Base-by-base conservation (phyloP, 1,284 basidiomycete genomes). In the Melampsora larici-populina region DNA sequence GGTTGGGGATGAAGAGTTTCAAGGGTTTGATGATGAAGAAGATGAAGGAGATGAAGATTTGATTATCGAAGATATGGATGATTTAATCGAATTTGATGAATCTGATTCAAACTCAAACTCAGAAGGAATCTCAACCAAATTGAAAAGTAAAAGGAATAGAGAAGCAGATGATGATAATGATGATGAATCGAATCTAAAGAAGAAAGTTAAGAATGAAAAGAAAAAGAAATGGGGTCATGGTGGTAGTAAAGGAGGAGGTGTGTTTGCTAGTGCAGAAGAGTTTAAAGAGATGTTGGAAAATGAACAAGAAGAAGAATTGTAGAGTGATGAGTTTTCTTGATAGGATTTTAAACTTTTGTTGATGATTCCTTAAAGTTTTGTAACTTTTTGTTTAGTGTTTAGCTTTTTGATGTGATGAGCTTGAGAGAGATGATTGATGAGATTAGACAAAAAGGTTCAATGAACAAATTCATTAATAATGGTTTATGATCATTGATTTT, bases 1-100 rank as follows among this genome's bases (percentile, higher is more conserved):
- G n/a, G 62, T 26, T 2, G 43, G 24, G n/a, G 63, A 74, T 40
- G 63, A 40, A 55, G 67, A 69, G 24, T 24, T 72, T 48, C 69
- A 58, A 17, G 60, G n/a, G 6, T 48, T 43, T 9, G 79, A 75
- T 40, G 65, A 29, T 51, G 75, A 76, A 26, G 64, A 51, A 24
- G 71, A 48, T 11, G 69, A 51, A 18, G 65, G 62, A 21, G 79
- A 40, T 9, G 63, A 51, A 9, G 64, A 40, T 17, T 55, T 40
- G 60, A 55, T 62, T 15, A 48, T 72, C 48, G 51, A 60, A 48
- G 51, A 63, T 13, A 43, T 46, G 33, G 65, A 40, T 40, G 65
- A 36, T n/a, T 18, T 67, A 5, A 43, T 67, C 33, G 33, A 13
- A 29, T 29, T 29, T 33, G 62, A 64, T 26, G 5, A 29, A 64